Evolutionary conservation across 495 filamentous ascomycete species (phyloP), one percentile per base, ranked within the genome.

Genomic region (Corynascus novoguineensis): DNA sequence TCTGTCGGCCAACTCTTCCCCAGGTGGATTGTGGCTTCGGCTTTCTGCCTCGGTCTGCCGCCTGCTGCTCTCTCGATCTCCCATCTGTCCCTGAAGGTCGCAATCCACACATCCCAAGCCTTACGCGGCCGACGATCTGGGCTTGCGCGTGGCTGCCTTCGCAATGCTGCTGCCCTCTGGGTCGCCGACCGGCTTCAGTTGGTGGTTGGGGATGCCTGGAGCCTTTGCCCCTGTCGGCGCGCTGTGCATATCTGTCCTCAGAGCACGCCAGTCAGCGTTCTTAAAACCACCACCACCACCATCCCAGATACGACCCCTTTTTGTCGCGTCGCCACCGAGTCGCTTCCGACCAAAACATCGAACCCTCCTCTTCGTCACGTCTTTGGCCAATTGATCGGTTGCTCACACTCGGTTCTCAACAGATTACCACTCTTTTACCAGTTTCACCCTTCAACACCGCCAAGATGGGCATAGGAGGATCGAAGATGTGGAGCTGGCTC

Each of bases 191-290:
- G 21, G 44, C 49, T 46, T 45, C 28, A 8, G 21, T 10, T 46
- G 52, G 60, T 55, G 42, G 54, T 53, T 49, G 59, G 47, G 48
- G 44, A 50, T 54, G 53, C 45, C 59, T 56, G 38, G 41, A 47
- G 41, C 60, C 38, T 52, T 34, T 50, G n/a, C n/a, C 37, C 45
- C 56, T 7, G 27, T 40, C 27, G 14, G 35, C 48, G 37, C 55
- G 60, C 51, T 49, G 47, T 61, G 64, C 59, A 65, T 64, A 68
- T 68, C 65, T 68, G 65, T 65, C 65, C 65, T 68, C 60, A 65
- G 55, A 56, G 53, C 58, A 62, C 60, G 44, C 49, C 58, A 59
- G 59, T 37, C 34, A 47, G 32, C 42, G 34, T 45, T 28, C 29
- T 57, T 58, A 29, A 57, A 56, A 38, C 42, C 46, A 11, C 24